Base-by-base conservation (phyloP, 2,329 filamentous ascomycete species). In the Cladorrhinum sp. region DNA sequence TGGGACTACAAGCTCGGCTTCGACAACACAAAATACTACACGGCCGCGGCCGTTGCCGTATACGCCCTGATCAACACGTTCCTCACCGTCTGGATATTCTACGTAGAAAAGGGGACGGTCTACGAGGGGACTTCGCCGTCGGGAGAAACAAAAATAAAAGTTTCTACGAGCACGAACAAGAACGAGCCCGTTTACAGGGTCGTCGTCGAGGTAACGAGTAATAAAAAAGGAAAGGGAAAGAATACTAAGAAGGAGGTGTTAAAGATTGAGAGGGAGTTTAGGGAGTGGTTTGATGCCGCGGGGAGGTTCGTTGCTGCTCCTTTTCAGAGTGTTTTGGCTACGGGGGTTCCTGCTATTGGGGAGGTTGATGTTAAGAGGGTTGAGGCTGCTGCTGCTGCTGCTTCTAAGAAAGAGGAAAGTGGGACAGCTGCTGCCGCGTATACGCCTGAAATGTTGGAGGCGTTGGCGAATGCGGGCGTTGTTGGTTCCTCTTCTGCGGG, bases 1-100 rank as follows among this genome's bases (percentile, higher is more conserved):
- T 93, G 92, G 79, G 95, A 99, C 82, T 96, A 92, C 79, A 91
- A 91, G 72, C 81, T 92, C 53, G 94, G 93, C 68, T 98, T 95
- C 82, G 91, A 96, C 65, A 80, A 77, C 63, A 96, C 93, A 18
- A 96, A 95, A 76, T 78, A 82, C 65, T 94, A 87, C 79, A 96
- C 94, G 0, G 83, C 90, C 2, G 83, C 82, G 42, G 94, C 95
- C 2, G 94, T 98, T 3, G 81, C 82, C 10, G 72, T 88, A 16
- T 99, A 99, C 79, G 87, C 91, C 48, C 57, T 90, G 1, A 77
- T 99, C 55, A 98, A 97, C 73, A 82, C 83, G 28, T 79, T 83
- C 2, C 82, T 98, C 68, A 93, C 91, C 39, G 84, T 86, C 69
- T 99, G 95, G 95, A 85, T 96, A 62, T 90, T 86, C 82, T 82